Conservation (phyloP, 2,329 filamentous ascomycete species). For the Fonsecaea nubica region DNA sequence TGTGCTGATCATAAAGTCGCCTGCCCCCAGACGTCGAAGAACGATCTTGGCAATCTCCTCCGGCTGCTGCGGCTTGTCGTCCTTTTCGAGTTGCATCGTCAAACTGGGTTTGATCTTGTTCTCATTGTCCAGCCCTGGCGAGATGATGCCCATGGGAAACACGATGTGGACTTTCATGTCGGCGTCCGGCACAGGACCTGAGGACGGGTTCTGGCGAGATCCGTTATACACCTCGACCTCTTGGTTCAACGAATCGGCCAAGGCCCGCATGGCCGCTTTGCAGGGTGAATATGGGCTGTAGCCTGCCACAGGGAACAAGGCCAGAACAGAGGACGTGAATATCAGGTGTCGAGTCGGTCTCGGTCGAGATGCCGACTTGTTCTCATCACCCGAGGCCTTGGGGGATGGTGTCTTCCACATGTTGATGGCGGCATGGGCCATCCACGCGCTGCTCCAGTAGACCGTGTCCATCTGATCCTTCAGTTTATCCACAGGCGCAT, state of each 20-base stretch:
- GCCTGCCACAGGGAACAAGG: slow-evolving; percentile 78
- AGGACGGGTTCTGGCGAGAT: slow-evolving; percentile 47
- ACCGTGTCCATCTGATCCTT: slow-evolving; percentile 88
- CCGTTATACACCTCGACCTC: slow-evolving; percentile 87
- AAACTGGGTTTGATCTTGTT: slow-evolving; percentile 79
- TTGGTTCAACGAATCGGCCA: slow-evolving; percentile 82
- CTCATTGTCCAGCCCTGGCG: slow-evolving; percentile 76
- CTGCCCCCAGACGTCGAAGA: slow-evolving; percentile 77
- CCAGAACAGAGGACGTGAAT: slow-evolving; percentile 79
- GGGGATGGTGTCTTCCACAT: slow-evolving; percentile 68
- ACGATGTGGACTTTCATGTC: slow-evolving; percentile 81
- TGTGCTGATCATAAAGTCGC: slow-evolving; percentile 79
- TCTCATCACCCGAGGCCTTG: slow-evolving; percentile 35
- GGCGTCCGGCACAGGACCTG: slow-evolving; percentile 58
- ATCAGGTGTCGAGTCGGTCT: slow-evolving; percentile 75
- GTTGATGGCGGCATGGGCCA: slow-evolving; percentile 78
- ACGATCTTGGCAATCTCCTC: slow-evolving; percentile 75
- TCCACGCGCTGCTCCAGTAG: slow-evolving; percentile 85
- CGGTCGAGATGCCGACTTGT: slow-evolving; percentile 45
- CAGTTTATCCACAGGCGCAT: slow-evolving; percentile 70
- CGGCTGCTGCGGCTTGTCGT: slow-evolving; percentile 79
- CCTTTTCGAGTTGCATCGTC: slow-evolving; percentile 78
- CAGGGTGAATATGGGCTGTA: slow-evolving; percentile 83
- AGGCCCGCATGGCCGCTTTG: slow-evolving; percentile 82
- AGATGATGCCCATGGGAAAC: slow-evolving; percentile 81